A percentile compares a stretch with the other conserved stretches of the same genome.
These are phyloP conservation scores for Fennellomyces sp. DNA, from an alignment of 371 early-diverging fungal genomes.

Conservation along the genomic window DNA sequence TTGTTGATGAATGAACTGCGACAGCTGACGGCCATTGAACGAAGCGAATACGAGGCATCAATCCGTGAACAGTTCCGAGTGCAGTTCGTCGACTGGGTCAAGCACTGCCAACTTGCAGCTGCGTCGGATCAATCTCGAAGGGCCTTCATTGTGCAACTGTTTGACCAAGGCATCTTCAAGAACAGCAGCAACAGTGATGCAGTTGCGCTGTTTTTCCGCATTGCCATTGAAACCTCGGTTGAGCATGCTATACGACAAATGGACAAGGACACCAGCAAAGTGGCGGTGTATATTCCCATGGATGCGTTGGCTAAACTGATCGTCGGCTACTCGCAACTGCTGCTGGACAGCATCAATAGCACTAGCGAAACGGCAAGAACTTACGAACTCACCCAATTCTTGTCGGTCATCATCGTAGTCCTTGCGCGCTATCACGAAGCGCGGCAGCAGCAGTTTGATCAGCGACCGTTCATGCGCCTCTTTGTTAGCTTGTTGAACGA, in stretches of 20 bases:
- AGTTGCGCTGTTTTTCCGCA: constrained; percentile 86
- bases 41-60: constrained; percentile 41
- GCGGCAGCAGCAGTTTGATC: constrained; percentile 81
- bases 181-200: constrained; percentile 77
- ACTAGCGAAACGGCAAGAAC: constrained; percentile 1
- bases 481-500: constrained; percentile 86
- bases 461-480: constrained; percentile 90
- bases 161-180: constrained; percentile 77
- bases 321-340: constrained; percentile 56
- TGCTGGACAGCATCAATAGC: constrained; percentile 4
- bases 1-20: constrained; percentile 45
- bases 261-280: not conserved
- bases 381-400: constrained; percentile 68
- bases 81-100: constrained; percentile 88
- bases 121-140: constrained; percentile 75
- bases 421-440: constrained; percentile 86
- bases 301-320: constrained; percentile 87
- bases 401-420: constrained; percentile 85
- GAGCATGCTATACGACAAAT: constrained; percentile 58
- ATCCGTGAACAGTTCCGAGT: constrained; percentile 72
- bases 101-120: constrained; percentile 81
- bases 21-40: not conserved
- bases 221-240: constrained; percentile 83
- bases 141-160: constrained; percentile 71
- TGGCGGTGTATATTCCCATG: constrained; percentile 42